Conservation (phyloP, 345 rosid species). For the Tarenaya hassleriana region DNA sequence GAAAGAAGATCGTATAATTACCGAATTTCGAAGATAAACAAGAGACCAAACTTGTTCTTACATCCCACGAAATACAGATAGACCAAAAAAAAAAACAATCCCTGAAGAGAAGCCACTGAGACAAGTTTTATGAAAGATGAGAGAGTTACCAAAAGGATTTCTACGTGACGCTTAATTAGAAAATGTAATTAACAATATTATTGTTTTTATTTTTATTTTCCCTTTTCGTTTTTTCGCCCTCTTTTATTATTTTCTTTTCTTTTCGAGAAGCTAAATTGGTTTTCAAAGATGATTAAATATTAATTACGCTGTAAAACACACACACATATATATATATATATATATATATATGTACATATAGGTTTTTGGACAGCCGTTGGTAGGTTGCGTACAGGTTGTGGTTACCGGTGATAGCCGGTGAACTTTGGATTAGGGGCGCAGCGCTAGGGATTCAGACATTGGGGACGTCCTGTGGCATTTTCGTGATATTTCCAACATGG, state of each 20-base stretch:
- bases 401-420: constrained; percentile 50
- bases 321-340: not conserved
- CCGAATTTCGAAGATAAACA: constrained; percentile 26
- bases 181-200: not conserved
- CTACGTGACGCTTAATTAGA: not conserved
- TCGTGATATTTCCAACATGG: too few species aligned
- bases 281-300: constrained; percentile 20
- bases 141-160: too few species aligned
- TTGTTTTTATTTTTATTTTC: too few species aligned
- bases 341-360: not conserved
- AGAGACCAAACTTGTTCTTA: constrained; percentile 30
- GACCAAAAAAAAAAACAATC: constrained; percentile 19
- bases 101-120: constrained; percentile 12
- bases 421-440: constrained; percentile 16
- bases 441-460: constrained; percentile 3
- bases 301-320: constrained; percentile 5
- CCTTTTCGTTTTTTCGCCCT: too few species aligned
- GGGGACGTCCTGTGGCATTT: too few species aligned
- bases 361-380: constrained; percentile 30
- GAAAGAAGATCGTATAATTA: constrained; percentile 25
- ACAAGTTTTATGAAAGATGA: too few species aligned
- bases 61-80: constrained; percentile 26
- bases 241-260: too few species aligned
- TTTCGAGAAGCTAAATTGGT: not conserved
- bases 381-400: constrained; percentile 31